Base-by-base conservation (phyloP, 352 stramenopile genomes). In the Globisporangium nagaii region DNA sequence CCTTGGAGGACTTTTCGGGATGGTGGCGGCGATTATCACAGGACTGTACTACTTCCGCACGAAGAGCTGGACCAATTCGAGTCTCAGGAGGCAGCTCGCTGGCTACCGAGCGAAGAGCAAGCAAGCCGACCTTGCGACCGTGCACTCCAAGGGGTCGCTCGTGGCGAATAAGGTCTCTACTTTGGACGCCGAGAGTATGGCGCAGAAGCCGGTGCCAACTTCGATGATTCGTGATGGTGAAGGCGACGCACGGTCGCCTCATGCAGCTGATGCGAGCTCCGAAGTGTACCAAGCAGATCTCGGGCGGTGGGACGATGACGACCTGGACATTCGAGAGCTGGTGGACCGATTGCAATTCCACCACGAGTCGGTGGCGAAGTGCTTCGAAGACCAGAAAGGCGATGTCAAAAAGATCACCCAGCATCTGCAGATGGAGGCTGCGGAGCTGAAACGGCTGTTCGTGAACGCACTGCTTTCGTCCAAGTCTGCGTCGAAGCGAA, bases 31-130 rank as follows among this genome's bases (percentile, higher is more conserved):
- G 8, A 65, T 96, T 9, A 95, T 95, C 46, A 70, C 59, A 15
- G 80, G 79, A 4, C 51, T 95, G 13, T 93, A 93, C 60, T 89
- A 87, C 66, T 92, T 95, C 58, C 84, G 83, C 3, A 79, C 70
- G 11, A 95, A 88, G 58, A 88, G 76, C 60, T 95, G 84, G 84
- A 74, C 77, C 25, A 70, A 78, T 43, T 58, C 73, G 10, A 34
- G 50, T 50, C 46, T 70, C 0, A 65, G 54, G 8, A 70, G 70
- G 28, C 70, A 66, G 11, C 55, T 66, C 9, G 66, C 59, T 1
- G 68, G 69, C 7, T 86, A 85, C 40, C 63, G 79, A 44, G 64
- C 68, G 4, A 74, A 82, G 58, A 79, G 52, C 62, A 84, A 79
- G 15, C 66, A 74, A 9, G 60, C 70, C 0, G 81, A 87, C n/a